These are phyloP conservation scores for Talaromyces sp. DNA, from an alignment of 2,329 filamentous ascomycete species.

Conservation along the genomic window DNA sequence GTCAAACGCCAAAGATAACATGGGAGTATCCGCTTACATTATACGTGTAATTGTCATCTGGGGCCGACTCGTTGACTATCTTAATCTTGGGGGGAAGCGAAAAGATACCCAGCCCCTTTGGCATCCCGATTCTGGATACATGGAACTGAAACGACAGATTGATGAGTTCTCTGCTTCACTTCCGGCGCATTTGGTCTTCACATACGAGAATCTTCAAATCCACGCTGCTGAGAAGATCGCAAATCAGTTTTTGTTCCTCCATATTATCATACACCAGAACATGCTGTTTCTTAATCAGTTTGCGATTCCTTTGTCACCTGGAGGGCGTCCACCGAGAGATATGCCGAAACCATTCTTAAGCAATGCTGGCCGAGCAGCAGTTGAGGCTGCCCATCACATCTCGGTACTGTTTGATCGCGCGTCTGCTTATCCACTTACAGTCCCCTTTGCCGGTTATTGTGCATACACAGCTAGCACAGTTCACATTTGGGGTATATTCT, in stretches of 20 bases:
- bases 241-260: slow-evolving; percentile 90
- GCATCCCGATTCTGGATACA: slow-evolving; percentile 77
- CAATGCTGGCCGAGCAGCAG: slow-evolving; percentile 72
- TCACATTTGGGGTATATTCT: slow-evolving; percentile 92
- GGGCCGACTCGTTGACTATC: slow-evolving; percentile 85
- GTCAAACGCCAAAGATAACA: slow-evolving; percentile 73
- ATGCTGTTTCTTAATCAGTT: slow-evolving; percentile 88
- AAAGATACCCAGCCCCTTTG: slow-evolving; percentile 77
- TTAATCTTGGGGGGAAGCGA: slow-evolving; percentile 87
- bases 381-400: slow-evolving; percentile 83
- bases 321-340: slow-evolving; percentile 65
- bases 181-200: slow-evolving; percentile 74
- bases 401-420: slow-evolving; percentile 81
- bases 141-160: slow-evolving; percentile 68
- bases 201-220: slow-evolving; percentile 76
- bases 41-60: slow-evolving; percentile 83
- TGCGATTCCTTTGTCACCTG: slow-evolving; percentile 70
- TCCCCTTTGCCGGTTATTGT: slow-evolving; percentile 92
- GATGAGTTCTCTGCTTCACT: slow-evolving; percentile 70
- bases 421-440: slow-evolving; percentile 77
- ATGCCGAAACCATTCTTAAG: slow-evolving; percentile 78
- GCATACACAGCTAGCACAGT: slow-evolving; percentile 91
- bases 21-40: slow-evolving; percentile 92
- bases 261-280: slow-evolving; percentile 87
- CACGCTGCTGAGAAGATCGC: slow-evolving; percentile 83